phyloP scores from a whole-genome alignment of 306 rosid genomes.

The Cucurbita pepo region DNA sequence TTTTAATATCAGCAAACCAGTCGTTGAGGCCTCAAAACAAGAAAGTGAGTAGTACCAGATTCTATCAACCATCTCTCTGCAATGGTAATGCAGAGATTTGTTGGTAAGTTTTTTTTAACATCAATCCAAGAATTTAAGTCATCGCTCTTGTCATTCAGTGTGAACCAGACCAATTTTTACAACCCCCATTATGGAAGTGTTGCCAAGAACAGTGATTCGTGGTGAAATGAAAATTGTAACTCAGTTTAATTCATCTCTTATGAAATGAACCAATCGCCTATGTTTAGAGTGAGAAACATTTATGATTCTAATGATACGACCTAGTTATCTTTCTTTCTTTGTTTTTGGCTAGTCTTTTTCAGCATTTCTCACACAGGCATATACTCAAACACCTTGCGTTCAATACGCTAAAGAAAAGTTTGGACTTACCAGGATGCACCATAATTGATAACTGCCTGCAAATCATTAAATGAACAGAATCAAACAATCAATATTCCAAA shows the following conservation, averaged over 20 bases:
- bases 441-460: slow-evolving; percentile 83
- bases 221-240: not conserved
- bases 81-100: not conserved
- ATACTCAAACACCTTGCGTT: slow-evolving; percentile 21
- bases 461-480: not conserved
- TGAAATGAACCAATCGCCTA: not conserved
- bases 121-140: not conserved
- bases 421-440: slow-evolving; percentile 73
- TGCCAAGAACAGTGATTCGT: not conserved
- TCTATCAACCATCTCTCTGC: not conserved
- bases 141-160: not conserved
- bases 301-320: not conserved
- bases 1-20: too few species aligned
- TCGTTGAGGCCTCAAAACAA: too few species aligned
- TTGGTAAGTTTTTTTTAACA: not conserved
- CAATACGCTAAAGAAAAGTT: not conserved
- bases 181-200: not conserved
- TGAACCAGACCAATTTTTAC: not conserved
- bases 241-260: not conserved
- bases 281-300: too few species aligned
- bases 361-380: not conserved
- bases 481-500: not conserved
- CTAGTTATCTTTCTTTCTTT: not conserved
- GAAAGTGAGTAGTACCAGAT: not conserved
- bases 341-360: not conserved